phyloP scores from a whole-genome alignment of 305 asterid species.

The Euphrasia arctica region DNA sequence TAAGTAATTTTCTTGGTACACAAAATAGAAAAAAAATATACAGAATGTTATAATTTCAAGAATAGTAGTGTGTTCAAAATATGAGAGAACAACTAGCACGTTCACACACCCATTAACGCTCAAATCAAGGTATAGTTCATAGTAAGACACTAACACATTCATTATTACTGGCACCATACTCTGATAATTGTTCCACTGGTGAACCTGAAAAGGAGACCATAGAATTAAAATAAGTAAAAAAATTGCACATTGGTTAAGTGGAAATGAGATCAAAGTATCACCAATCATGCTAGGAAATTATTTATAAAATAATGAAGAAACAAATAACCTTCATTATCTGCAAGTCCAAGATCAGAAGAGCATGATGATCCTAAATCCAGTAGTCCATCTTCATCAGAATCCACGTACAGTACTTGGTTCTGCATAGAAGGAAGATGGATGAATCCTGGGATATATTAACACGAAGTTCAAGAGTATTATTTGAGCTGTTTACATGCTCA shows the following conservation, averaged over 20 bases:
- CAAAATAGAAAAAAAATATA: slow-evolving; percentile 1
- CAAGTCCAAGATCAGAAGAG: slow-evolving; percentile 29
- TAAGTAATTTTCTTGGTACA: slow-evolving; percentile 9
- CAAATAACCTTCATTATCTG: slow-evolving; percentile 38
- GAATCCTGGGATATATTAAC: slow-evolving; percentile 15
- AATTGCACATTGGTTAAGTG: slow-evolving; percentile 18
- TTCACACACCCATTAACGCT: slow-evolving; percentile 9
- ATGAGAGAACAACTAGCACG: slow-evolving; percentile 9
- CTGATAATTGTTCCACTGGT: slow-evolving; percentile 31
- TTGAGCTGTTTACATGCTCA: slow-evolving; percentile 33
- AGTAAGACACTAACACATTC: slow-evolving; percentile 45
- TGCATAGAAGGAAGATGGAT: slow-evolving; percentile 26
- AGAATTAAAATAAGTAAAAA: slow-evolving; percentile 9
- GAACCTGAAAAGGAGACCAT: slow-evolving; percentile 43
- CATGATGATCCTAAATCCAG: slow-evolving; percentile 28
- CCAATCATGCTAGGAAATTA: slow-evolving; percentile 17
- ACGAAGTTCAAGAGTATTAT: slow-evolving; percentile 14
- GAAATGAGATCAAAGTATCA: slow-evolving; percentile 27
- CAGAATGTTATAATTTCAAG: slow-evolving; percentile 18
- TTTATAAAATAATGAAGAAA: slow-evolving; percentile 11
- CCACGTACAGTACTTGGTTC: slow-evolving; percentile 37
- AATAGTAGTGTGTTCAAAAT: neutral
- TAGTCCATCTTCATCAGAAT: slow-evolving; percentile 50
- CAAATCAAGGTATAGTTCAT: slow-evolving; percentile 7
- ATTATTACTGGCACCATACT: slow-evolving; percentile 26